Evolutionary conservation across 176 grass and related monocot genomes (phyloP).

Genomic region (Poa pratensis): DNA sequence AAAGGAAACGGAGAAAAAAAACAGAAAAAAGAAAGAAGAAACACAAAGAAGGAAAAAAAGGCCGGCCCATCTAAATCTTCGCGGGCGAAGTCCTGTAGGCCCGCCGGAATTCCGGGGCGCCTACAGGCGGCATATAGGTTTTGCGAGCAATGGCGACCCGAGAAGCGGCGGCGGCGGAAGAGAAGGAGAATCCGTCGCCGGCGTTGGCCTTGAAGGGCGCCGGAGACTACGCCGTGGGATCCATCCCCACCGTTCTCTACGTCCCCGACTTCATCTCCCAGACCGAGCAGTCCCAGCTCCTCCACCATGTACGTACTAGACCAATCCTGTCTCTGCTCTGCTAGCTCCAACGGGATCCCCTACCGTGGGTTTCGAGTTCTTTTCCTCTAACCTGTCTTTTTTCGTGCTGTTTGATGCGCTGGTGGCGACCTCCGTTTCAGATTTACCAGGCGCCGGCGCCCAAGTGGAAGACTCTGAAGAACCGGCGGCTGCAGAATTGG

Average conservation of each 20-base stretch:
- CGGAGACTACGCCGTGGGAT: constrained; percentile 44
- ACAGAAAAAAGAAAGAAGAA: no score
- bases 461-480: constrained; percentile 89
- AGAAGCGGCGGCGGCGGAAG: constrained; percentile 17
- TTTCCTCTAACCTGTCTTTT: neutral
- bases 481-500: constrained; percentile 93
- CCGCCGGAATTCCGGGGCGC: no score
- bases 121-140: no score
- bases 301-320: constrained; percentile 62
- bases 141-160: neutral
- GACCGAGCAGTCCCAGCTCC: constrained; percentile 70
- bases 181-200: neutral
- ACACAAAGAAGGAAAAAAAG: no score
- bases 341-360: neutral
- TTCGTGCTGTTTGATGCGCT: neutral
- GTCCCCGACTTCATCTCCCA: constrained; percentile 76
- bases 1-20: no score
- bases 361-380: neutral
- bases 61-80: no score
- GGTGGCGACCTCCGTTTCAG: constrained; percentile 27
- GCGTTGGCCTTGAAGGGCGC: constrained; percentile 27
- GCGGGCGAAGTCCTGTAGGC: no score
- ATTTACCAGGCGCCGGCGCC: constrained; percentile 71
- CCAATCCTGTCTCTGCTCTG: neutral
- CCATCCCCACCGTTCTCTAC: constrained; percentile 64